Percentiles rank a stretch among this genome's conserved stretches.
Evolutionary conservation across 805 yeast genomes (phyloP).

Genomic region (Ogataea paraovalis): DNA sequence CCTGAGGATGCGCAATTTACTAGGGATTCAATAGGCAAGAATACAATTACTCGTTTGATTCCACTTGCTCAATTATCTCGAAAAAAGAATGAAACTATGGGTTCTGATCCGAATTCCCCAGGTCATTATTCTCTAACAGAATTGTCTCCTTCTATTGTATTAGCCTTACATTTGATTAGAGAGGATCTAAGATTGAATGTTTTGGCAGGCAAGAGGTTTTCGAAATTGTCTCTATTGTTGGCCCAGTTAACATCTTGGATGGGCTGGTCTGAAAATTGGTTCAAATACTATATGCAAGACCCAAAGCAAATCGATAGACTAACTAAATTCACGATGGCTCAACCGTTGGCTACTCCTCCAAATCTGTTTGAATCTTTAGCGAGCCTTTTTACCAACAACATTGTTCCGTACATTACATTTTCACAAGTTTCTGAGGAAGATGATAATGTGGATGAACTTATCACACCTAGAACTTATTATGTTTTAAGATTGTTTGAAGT

Average conservation of each 20-base stretch:
- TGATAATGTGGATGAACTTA: slow-evolving; percentile 50
- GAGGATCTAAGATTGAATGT: slow-evolving; percentile 70
- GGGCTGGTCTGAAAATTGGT: slow-evolving; percentile 74
- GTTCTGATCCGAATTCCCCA: slow-evolving; percentile 6
- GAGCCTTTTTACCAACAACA: slow-evolving; percentile 43
- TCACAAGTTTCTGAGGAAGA: slow-evolving; percentile 64
- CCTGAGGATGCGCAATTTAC: slow-evolving; percentile 37
- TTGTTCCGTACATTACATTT: slow-evolving; percentile 56
- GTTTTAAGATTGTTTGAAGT: slow-evolving; percentile 60
- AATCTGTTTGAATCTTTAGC: slow-evolving; percentile 52
- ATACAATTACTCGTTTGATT: slow-evolving; percentile 24
- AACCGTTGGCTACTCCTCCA: slow-evolving; percentile 55
- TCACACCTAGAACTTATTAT: slow-evolving; percentile 65
- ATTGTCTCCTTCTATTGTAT: slow-evolving; percentile 55
- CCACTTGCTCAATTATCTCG: slow-evolving; percentile 22
- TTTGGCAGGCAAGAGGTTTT: slow-evolving; percentile 33
- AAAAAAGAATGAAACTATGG: slow-evolving; percentile 11
- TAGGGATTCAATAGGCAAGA: slow-evolving; percentile 9
- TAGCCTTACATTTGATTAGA: slow-evolving; percentile 69
- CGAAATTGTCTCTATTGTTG: slow-evolving; percentile 49
- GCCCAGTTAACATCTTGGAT: slow-evolving; percentile 60
- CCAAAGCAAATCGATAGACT: slow-evolving; percentile 33
- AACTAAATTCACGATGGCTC: slow-evolving; percentile 37
- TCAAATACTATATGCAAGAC: slow-evolving; percentile 45
- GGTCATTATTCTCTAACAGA: slow-evolving; percentile 43